Evolutionary conservation across 2,329 filamentous ascomycete genomes (phyloP), one percentile per base, ranked within the genome.

Genomic region (Didymella lethalis): DNA sequence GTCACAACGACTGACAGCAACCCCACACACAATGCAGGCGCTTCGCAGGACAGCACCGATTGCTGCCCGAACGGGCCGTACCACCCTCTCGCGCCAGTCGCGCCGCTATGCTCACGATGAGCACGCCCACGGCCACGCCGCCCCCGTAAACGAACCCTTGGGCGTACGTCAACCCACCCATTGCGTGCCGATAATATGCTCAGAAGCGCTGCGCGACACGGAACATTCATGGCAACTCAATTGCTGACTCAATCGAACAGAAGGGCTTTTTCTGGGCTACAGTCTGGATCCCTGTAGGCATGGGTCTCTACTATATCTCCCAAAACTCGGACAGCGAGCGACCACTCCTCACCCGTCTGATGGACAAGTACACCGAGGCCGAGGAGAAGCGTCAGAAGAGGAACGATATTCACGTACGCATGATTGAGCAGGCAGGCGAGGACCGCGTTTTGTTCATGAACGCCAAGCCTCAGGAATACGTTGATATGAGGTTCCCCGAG

Each of bases 401-500:
- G 66, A 90, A 89, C 71, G 82, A 83, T 54, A 70, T 88, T 50
- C 87, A 88, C 75, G 85, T 84, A 11, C 79, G 80, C 58, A 83
- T 85, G 64, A 77, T 89, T 63, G 86, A 90, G 79, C 84, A 86
- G 77, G 88, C 87, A 25, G 87, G 85, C 34, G 77, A 80, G 49
- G 88, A 90, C 73, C 79, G 85, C 61, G 84, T 87, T 65, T 73
- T 90, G 65, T 88, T 89, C 72, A 59, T 77, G 64, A 79, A 80
- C 63, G 66, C 72, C n/a, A 75, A 75, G 69, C 79, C 82, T 29
- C 77, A 80, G 64, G 79, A 77, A 53, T 75, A 81, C 65, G 78
- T 86, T 44, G 81, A 86, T 20, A 74, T 90, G 75, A 84, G 78
- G 71, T 87, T 84, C 68, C 86, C 85, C 32, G 88, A 90, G 88